phyloP scores from a whole-genome alignment of 2,329 filamentous ascomycete genomes.

The Alternaria longipes region DNA sequence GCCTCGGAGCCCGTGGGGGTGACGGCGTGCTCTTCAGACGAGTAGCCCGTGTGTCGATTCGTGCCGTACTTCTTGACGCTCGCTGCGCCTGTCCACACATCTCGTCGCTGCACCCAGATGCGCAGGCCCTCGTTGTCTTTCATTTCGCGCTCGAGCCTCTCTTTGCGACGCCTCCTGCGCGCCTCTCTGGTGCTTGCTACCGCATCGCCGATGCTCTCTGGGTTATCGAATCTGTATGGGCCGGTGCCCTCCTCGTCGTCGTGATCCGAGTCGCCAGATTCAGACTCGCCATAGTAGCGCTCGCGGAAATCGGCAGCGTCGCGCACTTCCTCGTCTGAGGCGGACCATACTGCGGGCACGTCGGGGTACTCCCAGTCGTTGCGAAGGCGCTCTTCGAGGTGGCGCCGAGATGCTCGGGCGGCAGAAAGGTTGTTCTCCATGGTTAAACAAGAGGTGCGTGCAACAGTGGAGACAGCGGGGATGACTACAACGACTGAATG shows the following conservation, averaged over 20 bases:
- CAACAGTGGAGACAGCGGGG: conserved; percentile 9
- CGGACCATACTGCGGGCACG: conserved; percentile 41
- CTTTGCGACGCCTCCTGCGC: conserved; percentile 51
- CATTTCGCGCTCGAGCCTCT: conserved; percentile 55
- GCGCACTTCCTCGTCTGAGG: conserved; percentile 47
- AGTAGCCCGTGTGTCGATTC: conserved; percentile 15
- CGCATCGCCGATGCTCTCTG: conserved; percentile 55
- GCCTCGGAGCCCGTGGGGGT: conserved; percentile 16
- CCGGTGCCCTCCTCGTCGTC: conserved; percentile 42
- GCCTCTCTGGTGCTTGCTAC: conserved; percentile 41
- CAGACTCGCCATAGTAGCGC: conserved; percentile 54
- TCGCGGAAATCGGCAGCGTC: conserved; percentile 52
- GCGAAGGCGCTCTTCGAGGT: conserved; percentile 54
- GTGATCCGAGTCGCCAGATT: conserved; percentile 30
- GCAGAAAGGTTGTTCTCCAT: conserved; percentile 56
- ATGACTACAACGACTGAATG: not conserved
- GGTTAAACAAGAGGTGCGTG: conserved; percentile 6
- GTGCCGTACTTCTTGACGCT: conserved; percentile 55
- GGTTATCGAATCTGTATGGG: conserved; percentile 56
- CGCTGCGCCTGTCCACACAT: conserved; percentile 83
- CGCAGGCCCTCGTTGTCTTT: conserved; percentile 81
- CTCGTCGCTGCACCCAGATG: conserved; percentile 79
- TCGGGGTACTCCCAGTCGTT: conserved; percentile 58
- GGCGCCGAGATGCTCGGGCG: conserved; percentile 53
- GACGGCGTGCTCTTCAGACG: conserved; percentile 16